Base-by-base conservation (phyloP, 1,139 yeast species). In the Yamadazyma dendronema region DNA sequence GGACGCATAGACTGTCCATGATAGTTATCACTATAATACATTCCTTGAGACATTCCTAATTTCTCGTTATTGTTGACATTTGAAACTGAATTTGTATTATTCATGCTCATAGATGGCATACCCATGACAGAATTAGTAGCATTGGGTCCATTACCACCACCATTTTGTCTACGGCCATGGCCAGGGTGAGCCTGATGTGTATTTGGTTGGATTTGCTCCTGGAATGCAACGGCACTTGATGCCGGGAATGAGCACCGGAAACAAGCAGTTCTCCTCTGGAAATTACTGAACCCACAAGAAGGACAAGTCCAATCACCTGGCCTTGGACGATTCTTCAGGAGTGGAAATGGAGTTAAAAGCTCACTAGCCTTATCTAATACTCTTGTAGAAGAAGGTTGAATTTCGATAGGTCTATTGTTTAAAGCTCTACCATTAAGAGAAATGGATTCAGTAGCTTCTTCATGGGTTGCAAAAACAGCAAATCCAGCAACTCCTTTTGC, bases 251-350 rank as follows among this genome's bases (percentile, higher is more conserved):
- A 82, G 57, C 97, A 90, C 47, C 97, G 74, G 67, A 89, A 88
- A 61, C 97, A 90, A 3, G 95, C 95, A 2, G 95, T 86, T 60
- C 97, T 77, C 53, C 97, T 78, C 62, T 90, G 97, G 63, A 90
- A 90, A 57, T 90, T 90, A 27, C 95, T 85, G 56, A 90, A 90
- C 1, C 97, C 96, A 67, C 97, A 90, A 5, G 92, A 82, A 13
- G 96, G 96, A 62, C 97, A 90, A 6, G 87, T 86, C 97, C 97
- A 90, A 56, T 90, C 97, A 17, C 97, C 97, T 0, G 97, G 97
- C 54, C 97, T 74, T 17, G 96, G 96, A 50, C 95, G 75, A 58
- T 89, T 89, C 53, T 89, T 89, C 34, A 87, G 81, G 17, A 89
- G 82, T 11, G 96, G 96, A 60, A 90, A 89, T 8, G 95, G 87